phyloP scores from a whole-genome alignment of 441 rosid genomes.

The Mallotus japonicus region DNA sequence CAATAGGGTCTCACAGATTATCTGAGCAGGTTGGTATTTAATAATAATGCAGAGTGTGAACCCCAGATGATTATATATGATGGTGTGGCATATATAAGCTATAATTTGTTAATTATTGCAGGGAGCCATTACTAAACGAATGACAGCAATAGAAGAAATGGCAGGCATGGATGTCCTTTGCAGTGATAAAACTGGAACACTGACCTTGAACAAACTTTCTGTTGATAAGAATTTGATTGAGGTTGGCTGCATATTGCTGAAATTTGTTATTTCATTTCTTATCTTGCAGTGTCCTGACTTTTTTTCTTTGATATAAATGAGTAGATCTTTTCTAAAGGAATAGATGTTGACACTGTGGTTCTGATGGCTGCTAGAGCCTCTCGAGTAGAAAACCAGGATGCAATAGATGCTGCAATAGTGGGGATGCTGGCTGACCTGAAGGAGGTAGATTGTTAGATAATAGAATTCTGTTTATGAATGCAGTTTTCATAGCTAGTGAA shows the following conservation, averaged over 20 bases:
- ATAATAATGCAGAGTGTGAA: background rate
- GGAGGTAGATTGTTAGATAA: conserved; percentile 40
- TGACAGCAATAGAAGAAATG: conserved; percentile 93
- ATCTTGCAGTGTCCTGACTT: background rate
- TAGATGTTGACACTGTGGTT: conserved; percentile 46
- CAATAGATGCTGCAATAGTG: conserved; percentile 79
- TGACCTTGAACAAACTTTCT: conserved; percentile 78
- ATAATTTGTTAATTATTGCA: conserved; percentile 26
- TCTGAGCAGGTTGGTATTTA: conserved; percentile 51
- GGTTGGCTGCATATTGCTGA: conserved; percentile 27
- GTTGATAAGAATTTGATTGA: conserved; percentile 66
- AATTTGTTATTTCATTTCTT: background rate
- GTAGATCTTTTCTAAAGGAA: conserved; percentile 42
- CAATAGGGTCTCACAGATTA: conserved; percentile 80
- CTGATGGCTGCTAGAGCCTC: conserved; percentile 81
- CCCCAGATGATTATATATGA: background rate
- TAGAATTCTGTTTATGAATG: background rate
- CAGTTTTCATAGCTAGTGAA: background rate
- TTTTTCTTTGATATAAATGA: conserved; percentile 3
- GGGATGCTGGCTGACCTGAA: conserved; percentile 72
- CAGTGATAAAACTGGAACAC: conserved; percentile 85
- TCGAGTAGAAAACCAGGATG: conserved; percentile 83
- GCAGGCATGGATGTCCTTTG: conserved; percentile 92
- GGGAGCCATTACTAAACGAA: conserved; percentile 88
- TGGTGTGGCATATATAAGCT: background rate